Evolutionary conservation across 768 basidiomycete species (phyloP), one percentile per base, ranked within the genome.

Genomic region (Psilocybe tampanensis): DNA sequence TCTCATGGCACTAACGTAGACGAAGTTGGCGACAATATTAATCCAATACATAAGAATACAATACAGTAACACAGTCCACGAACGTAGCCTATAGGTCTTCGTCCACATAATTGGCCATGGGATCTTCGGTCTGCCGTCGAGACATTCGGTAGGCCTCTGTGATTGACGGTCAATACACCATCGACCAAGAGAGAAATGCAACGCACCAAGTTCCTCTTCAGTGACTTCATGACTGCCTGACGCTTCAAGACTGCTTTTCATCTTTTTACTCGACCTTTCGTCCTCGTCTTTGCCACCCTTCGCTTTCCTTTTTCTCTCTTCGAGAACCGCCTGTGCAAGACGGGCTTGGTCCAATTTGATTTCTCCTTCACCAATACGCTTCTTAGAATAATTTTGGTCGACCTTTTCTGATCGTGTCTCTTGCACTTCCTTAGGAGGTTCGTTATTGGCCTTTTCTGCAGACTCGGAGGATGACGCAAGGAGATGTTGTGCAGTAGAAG

Each of bases 51-150:
- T 48, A 32, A 48, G 17, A 48, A 32, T 48, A 48, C 47, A 48
- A 33, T 33, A 48, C 24, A 43, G 42, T 54, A 59, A 62, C 54
- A 60, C 56, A 60, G 34, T 44, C 29, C 29, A 17, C 36, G 12
- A 12, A 34, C 43, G 47, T n/a, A 55, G 22, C 18, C 50, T 59
- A 62, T 34, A 64, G 48, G 29, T 82, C 85, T 43, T 70, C 62
- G 70, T 94, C 94, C 49, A 92, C 80, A 68, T 95, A 94, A 70
- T 91, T 92, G 39, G 91, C 90, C 94, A 97, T 97, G 3, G 94
- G 94, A 71, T 97, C 94, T 56, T 94, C 92, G 47, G 80, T 76
- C 73, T 86, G 84, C 1, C 84, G 81, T 50, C 84, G 83, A 61
- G 81, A 82, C 83, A 94, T 87, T 56, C 94, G 83, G 72, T 95